Evolutionary conservation across 768 basidiomycete genomes (phyloP), one percentile per base, ranked within the genome.

Genomic region (Leccinum variicolor): DNA sequence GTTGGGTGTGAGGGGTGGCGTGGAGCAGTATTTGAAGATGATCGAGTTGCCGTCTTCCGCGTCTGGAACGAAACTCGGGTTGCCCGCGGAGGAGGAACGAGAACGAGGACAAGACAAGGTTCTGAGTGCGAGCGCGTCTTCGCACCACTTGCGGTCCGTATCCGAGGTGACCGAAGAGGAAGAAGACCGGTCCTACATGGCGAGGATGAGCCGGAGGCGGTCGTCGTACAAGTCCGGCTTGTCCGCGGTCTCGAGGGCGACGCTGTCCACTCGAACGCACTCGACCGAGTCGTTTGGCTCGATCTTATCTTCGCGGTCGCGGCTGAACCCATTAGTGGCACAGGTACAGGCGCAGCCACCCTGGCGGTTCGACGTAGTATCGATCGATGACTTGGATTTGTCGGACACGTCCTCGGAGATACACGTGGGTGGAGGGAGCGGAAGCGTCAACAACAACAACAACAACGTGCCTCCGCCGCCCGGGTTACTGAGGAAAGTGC

Each of bases 381-480:
- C 89, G 6, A 83, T 91, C 49, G 89, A 92, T 65, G 90, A 91
- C 41, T 73, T 90, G 43, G 89, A 92, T 56, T 73, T 91, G n/a
- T 91, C 90, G 1, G 90, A 91, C 67, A 80, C 83, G 1, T 89
- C 87, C 14, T 89, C 88, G 1, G 80, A 84, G 41, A 69, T 75
- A 29, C 76, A 78, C 19, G 73, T 61, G 11, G 76, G 69, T 26
- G 19, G 43, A 21, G 28, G n/a, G 48, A 26, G 21, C 19, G 28
- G 41, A 19, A 6, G 25, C 8, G 6, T 15, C 11, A 7, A n/a
- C 4, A 17, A 4, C 26, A 29, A 29, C 8, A 8, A 28, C 28
- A 48, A 48, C n/a, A 73, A 64, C 3, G 76, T 77, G 5, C 67
- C 77, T 31, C 71, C 73, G 1, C 81, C 80, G 0, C 78, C 81